Evolutionary conservation across 306 rosid genomes (phyloP), one percentile per base, ranked within the genome.

Genomic region (Pueraria montana): DNA sequence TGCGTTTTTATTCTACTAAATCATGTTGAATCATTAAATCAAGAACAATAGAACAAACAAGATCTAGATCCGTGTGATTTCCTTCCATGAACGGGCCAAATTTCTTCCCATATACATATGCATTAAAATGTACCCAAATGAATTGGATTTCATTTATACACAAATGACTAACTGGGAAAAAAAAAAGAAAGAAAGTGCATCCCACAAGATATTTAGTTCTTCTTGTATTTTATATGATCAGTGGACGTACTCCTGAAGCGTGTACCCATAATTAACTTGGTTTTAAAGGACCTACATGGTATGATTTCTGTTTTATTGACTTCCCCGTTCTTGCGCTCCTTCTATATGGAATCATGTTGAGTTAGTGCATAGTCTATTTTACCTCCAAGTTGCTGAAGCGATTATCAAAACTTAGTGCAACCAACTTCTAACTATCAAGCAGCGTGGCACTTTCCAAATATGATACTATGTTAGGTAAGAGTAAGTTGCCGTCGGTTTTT

Each of bases 291-390:
- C 23, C 66, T 18, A 53, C 14, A n/a, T 53, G 5, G 1, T 20
- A 74, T 74, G 34, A 74, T 53, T 74, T 74, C 11, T 52, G 27
- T 53, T 30, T 72, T 48, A 32, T 73, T 18, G n/a, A n/a, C n/a
- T n/a, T n/a, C n/a, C n/a, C n/a, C n/a, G n/a, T n/a, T n/a, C n/a
- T n/a, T n/a, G 65, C 23, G 1, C 68, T 56, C 21, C 69, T 56
- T 13, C 58, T 17, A 26, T 43, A 23, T 45, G 18, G 17, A 24
- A 61, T 12, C 10, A 76, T 14, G 42, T 45, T 17, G 45, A 59
- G 72, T 24, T 62, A 43, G 46, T 77, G 62, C 48, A 5, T 26
- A 26, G 80, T 61, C 72, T 43, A 43, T 61, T 43, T 42, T 3
- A 59, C 55, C 80, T 30, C 26, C 71, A 77, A 55, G 53, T 56